These are phyloP conservation scores for Fusarium sp. DNA, from an alignment of 2,329 filamentous ascomycete species.

Conservation along the genomic window DNA sequence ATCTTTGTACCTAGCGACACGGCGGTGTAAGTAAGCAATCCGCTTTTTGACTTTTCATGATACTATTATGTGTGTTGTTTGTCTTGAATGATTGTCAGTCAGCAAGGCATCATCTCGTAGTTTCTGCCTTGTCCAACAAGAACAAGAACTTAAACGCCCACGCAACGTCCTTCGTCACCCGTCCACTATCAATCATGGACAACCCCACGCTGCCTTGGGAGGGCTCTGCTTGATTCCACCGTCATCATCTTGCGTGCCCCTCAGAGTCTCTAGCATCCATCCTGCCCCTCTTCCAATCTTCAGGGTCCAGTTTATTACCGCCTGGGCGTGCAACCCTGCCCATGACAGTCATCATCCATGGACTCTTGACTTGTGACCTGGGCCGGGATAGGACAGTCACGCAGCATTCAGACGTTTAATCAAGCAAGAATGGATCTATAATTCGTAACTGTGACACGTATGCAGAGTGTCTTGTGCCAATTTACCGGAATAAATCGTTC, in stretches of 20 bases:
- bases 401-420: conserved; percentile 10
- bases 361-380: conserved; percentile 33
- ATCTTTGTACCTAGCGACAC: conserved; percentile 1
- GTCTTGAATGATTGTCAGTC: neutral
- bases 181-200: neutral
- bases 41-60: neutral
- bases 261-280: neutral
- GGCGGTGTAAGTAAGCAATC: conserved; percentile 4
- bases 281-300: conserved; percentile 6
- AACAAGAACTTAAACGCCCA: neutral
- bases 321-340: conserved; percentile 29
- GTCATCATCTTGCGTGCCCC: neutral
- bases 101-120: neutral
- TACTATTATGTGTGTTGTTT: neutral
- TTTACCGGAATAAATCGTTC: neutral
- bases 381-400: conserved; percentile 3
- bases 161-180: neutral
- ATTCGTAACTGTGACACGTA: conserved; percentile 29
- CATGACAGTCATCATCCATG: conserved; percentile 12
- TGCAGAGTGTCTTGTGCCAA: conserved; percentile 24
- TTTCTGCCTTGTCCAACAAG: neutral
- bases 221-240: neutral
- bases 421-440: conserved; percentile 9
- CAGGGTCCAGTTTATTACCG: conserved; percentile 29
- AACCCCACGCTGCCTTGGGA: neutral